Evolutionary conservation across 2,329 filamentous ascomycete species (phyloP).

Genomic region (Myriosclerotinia scirpicola): DNA sequence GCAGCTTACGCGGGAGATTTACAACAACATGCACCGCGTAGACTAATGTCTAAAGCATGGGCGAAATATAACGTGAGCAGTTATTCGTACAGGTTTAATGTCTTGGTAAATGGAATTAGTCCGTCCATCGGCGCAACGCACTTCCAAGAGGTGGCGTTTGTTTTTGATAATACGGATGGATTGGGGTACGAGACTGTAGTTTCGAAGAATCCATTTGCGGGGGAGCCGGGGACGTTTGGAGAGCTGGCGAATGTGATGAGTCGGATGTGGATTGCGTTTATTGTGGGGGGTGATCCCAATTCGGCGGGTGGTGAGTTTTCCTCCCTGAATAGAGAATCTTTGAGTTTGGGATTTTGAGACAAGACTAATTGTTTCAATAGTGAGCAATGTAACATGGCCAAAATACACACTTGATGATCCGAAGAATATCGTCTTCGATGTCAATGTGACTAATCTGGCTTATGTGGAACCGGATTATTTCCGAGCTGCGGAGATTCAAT

Average conservation of each 20-base stretch:
- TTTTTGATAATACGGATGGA: slow-evolving; percentile 40
- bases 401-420: slow-evolving; percentile 45
- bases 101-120: slow-evolving; percentile 48
- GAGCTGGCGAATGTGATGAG: slow-evolving; percentile 31
- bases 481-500: slow-evolving; percentile 37
- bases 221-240: slow-evolving; percentile 26
- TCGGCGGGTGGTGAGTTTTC: slow-evolving; percentile 27
- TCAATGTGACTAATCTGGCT: slow-evolving; percentile 44
- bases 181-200: slow-evolving; percentile 31
- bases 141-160: slow-evolving; percentile 49
- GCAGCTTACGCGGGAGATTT: slow-evolving; percentile 57
- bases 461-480: slow-evolving; percentile 49
- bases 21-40: slow-evolving; percentile 55
- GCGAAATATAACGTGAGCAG: slow-evolving; percentile 49
- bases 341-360: neutral
- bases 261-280: slow-evolving; percentile 35
- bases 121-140: slow-evolving; percentile 50
- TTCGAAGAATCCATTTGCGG: slow-evolving; percentile 29
- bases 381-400: slow-evolving; percentile 44
- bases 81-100: slow-evolving; percentile 64
- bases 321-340: neutral
- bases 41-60: slow-evolving; percentile 55
- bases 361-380: neutral
- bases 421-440: slow-evolving; percentile 49
- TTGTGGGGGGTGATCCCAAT: slow-evolving; percentile 33